Evolutionary conservation across 768 basidiomycete species (phyloP).

Genomic region (Lactarius trivialis): DNA sequence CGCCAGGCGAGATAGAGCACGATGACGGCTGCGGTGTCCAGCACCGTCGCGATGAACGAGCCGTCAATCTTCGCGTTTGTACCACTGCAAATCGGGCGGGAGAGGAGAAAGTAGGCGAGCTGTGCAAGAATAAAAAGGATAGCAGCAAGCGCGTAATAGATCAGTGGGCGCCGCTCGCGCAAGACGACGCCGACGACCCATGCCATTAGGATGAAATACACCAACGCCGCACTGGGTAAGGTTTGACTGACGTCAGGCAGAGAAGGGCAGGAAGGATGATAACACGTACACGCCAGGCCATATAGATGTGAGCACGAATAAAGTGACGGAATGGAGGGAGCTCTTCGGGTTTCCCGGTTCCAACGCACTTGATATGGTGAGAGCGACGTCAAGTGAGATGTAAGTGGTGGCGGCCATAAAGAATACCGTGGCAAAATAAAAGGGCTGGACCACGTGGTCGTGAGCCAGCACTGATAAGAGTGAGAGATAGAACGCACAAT

Average conservation of each 20-base stretch:
- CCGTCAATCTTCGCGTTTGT: slow-evolving; percentile 72
- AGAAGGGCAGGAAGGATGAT: too few relatives aligned
- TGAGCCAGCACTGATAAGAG: background rate
- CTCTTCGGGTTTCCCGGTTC: slow-evolving; percentile 53
- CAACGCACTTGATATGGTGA: slow-evolving; percentile 57
- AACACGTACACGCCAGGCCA: slow-evolving; percentile 69
- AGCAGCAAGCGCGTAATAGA: slow-evolving; percentile 70
- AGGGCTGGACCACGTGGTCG: slow-evolving; percentile 42
- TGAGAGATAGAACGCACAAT: slow-evolving; percentile 41
- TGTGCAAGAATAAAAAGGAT: slow-evolving; percentile 74
- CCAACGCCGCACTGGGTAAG: slow-evolving; percentile 46
- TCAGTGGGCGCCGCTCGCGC: slow-evolving; percentile 72
- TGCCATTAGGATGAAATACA: slow-evolving; percentile 71
- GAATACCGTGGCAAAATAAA: slow-evolving; percentile 45
- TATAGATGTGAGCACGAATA: slow-evolving; percentile 76
- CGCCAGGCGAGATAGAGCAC: slow-evolving; percentile 75
- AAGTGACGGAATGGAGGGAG: slow-evolving; percentile 54
- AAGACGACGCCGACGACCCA: slow-evolving; percentile 74
- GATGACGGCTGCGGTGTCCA: slow-evolving; percentile 70
- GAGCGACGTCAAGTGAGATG: slow-evolving; percentile 75
- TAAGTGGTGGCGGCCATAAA: slow-evolving; percentile 73
- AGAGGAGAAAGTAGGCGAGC: slow-evolving; percentile 77
- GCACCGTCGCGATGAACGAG: slow-evolving; percentile 75
- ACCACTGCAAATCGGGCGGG: slow-evolving; percentile 65
- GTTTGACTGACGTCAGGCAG: background rate